Evolutionary conservation across 176 grass and related monocot species (phyloP).

Genomic region (Coix lacrymajobi): DNA sequence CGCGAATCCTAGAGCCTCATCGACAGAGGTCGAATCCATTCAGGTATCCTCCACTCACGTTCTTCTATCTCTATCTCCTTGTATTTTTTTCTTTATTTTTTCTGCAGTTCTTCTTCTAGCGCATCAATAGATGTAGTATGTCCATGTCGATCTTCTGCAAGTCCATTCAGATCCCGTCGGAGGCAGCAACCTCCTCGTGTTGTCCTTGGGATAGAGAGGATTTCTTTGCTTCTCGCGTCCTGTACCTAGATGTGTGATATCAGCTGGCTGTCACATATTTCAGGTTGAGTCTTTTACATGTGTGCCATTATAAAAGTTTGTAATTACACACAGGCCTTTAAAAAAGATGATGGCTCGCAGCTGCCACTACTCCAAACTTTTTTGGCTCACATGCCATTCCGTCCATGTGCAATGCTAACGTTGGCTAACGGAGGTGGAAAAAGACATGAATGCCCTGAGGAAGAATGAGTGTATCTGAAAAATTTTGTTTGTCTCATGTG

Average conservation of each 20-base stretch:
- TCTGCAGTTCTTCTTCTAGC: neutral
- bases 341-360: no score
- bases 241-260: neutral
- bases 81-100: neutral
- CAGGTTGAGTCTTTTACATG: no score
- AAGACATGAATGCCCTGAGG: no score
- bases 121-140: neutral
- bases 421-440: no score
- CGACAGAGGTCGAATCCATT: neutral
- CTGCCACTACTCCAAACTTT: no score
- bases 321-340: no score
- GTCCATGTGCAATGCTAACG: no score
- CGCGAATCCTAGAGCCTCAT: neutral
- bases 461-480: no score
- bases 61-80: neutral
- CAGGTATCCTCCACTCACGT: neutral
- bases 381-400: no score
- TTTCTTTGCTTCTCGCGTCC: neutral
- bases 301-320: no score
- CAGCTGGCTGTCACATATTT: slow-evolving; percentile 5
- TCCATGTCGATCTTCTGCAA: neutral
- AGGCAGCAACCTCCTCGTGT: neutral
- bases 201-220: neutral
- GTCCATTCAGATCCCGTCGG: neutral
- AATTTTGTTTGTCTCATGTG: no score